Base-by-base conservation (phyloP, 2,329 filamentous ascomycete species). In the Phialophora verrucosa region DNA sequence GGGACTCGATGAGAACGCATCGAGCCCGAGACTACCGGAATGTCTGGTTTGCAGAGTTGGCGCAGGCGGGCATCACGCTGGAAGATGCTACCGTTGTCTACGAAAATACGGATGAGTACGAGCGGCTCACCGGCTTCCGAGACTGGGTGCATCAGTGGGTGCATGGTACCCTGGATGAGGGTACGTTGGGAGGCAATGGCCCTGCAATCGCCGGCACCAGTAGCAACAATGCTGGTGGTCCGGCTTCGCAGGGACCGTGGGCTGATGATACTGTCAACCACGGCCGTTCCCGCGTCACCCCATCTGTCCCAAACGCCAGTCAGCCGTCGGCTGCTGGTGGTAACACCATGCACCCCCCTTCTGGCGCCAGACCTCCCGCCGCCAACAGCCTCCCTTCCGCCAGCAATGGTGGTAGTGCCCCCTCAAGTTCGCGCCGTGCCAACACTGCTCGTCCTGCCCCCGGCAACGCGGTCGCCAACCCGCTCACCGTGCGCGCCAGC, bases 1-100 rank as follows among this genome's bases (percentile, higher is more conserved):
- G 47, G 27, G 20, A 25, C 49, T 51, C 25, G 49, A 51, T 51
- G 49, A 51, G 49, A 29, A 27, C 10, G 49, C 49, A 51, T 29
- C 20, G 38, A 44, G 38, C 38, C 38, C 14, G 17, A 8, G 14
- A n/a, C 38, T 57, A 57, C 32, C 54, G 54, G 29, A 3, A 20
- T 1, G 10, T 42, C 31, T 57, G 54, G 54, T 8, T 57, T 17
- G 14, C 14, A n/a, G 38, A 44, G 38, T 7, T 44, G 14, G 14
- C 6, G 14, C 14, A n/a, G 17, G 38, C 17, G 6, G 38, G 38
- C 17, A 44, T 44, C 38, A 20, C 38, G 38, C 38, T 44, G 38
- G 38, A 44, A 7, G 38, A 44, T n/a, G 38, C n/a, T 8, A 44
- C 38, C 17, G 38, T 44, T n/a, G 38, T 44, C 38, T 8, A 20